Conservation (phyloP, 805 yeast genomes). For the Saccharomyces paradoxus region DNA sequence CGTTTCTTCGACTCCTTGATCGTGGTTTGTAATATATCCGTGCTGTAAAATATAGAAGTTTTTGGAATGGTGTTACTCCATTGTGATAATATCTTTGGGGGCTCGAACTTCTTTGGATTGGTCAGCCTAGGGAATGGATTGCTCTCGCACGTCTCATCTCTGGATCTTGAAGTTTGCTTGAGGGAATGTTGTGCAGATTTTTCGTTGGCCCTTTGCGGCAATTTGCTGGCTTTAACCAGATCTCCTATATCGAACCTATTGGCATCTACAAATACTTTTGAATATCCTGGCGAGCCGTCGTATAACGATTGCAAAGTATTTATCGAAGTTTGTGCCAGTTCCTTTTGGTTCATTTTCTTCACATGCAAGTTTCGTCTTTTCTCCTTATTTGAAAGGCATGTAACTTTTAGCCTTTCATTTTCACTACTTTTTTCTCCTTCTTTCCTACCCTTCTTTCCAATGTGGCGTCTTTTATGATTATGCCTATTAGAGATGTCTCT, state of each 20-base stretch:
- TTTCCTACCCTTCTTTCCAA: background rate
- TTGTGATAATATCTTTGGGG: constrained; percentile 12
- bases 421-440: constrained; percentile 29
- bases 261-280: constrained; percentile 19
- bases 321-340: constrained; percentile 5
- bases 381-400: constrained; percentile 14
- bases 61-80: constrained; percentile 13
- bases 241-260: constrained; percentile 26
- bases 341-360: constrained; percentile 13
- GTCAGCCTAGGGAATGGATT: background rate
- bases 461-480: background rate
- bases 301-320: constrained; percentile 10
- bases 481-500: background rate
- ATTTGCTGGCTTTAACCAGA: constrained; percentile 12
- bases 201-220: constrained; percentile 26
- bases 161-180: background rate
- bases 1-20: constrained; percentile 7
- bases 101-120: constrained; percentile 4
- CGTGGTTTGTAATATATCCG: constrained; percentile 3
- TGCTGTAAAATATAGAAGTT: constrained; percentile 7
- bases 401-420: constrained; percentile 24
- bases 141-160: constrained; percentile 1
- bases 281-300: constrained; percentile 28
- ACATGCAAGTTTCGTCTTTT: constrained; percentile 13
- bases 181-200: background rate